These are phyloP conservation scores for Sphagnurus paluster DNA, from an alignment of 1,284 basidiomycete species.

Conservation along the genomic window DNA sequence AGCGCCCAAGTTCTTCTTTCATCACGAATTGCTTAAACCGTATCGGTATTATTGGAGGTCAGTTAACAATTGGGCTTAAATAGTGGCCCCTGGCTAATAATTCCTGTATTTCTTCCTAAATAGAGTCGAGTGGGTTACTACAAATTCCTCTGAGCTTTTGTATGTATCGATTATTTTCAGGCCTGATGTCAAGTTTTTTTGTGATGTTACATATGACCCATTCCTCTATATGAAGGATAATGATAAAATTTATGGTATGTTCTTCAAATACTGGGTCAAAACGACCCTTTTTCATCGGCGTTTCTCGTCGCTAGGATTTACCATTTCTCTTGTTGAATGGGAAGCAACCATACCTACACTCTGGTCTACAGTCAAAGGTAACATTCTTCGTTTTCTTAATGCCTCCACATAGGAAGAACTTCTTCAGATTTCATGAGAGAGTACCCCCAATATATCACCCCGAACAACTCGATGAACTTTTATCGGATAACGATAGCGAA, in stretches of 20 bases:
- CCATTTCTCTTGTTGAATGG: conserved; percentile 85
- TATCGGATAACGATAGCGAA: conserved; percentile 80
- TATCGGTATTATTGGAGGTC: conserved; percentile 92
- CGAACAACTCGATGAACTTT: conserved; percentile 80
- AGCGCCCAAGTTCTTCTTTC: conserved; percentile 93
- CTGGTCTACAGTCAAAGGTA: conserved; percentile 76
- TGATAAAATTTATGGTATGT: conserved; percentile 79
- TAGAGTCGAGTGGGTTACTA: conserved; percentile 68
- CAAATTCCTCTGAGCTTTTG: neutral
- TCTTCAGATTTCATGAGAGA: conserved; percentile 70
- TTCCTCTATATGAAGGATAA: conserved; percentile 89
- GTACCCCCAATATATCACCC: conserved; percentile 65
- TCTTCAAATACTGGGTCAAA: too few relatives aligned
- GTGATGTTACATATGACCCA: conserved; percentile 86
- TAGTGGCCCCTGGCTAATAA: conserved; percentile 4
- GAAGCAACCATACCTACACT: conserved; percentile 84
- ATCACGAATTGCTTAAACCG: conserved; percentile 75
- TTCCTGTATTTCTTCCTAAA: too few relatives aligned
- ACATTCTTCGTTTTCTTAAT: neutral
- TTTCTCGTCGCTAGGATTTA: conserved; percentile 58
- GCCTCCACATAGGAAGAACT: neutral
- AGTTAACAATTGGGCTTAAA: neutral
- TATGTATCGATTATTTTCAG: conserved; percentile 40
- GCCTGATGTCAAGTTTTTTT: conserved; percentile 84
- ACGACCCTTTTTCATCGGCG: neutral